Base-by-base conservation (phyloP, 2,329 filamentous ascomycete species). In the Bipolaris oryzae region DNA sequence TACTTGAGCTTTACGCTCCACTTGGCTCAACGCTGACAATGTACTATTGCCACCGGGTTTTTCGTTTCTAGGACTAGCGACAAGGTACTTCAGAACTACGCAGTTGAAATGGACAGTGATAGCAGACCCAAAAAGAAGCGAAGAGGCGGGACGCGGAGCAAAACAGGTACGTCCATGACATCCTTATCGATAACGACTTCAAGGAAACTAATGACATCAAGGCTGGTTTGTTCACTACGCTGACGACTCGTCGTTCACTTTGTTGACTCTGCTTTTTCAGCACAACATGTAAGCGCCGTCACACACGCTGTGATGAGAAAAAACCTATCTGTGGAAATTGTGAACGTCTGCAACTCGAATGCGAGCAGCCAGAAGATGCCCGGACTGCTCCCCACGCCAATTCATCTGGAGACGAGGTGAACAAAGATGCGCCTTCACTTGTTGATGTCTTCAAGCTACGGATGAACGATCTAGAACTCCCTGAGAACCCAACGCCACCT, bases 281-380 rank as follows among this genome's bases (percentile, higher is more conserved):
- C 50, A 50, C 69, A 25, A 74, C 72, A 3, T 74, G 72, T 46
- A 75, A 74, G 57, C 59, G 67, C 2, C 63, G 73, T n/a, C 72
- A 76, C 48, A 69, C 66, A 16, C 66, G 72, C 20, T 76, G 73
- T 48, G 73, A 76, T 21, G 73, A 76, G 48, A 68, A 62, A 44
- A 73, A 66, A 25, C 73, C 73, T 11, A 55, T 68, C 11, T 75
- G 73, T 49, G 63, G 72, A n/a, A 74, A 68, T 25, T 74, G 72
- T 43, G 66, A 64, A 21, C 65, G 72, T 10, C 60, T 74, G 1
- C 60, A 67, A 41, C 61, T 75, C 2, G 57, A 67, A 31, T 75
- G 72, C 45, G 62, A 69, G 42, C 66, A 58, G 31, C 66, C 61
- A 20, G 64, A 69, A 15, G 67, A 71, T 41, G 61, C 56, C 15